These are phyloP conservation scores for Diaporthe eres DNA, from an alignment of 2,329 filamentous ascomycete species.

Conservation along the genomic window DNA sequence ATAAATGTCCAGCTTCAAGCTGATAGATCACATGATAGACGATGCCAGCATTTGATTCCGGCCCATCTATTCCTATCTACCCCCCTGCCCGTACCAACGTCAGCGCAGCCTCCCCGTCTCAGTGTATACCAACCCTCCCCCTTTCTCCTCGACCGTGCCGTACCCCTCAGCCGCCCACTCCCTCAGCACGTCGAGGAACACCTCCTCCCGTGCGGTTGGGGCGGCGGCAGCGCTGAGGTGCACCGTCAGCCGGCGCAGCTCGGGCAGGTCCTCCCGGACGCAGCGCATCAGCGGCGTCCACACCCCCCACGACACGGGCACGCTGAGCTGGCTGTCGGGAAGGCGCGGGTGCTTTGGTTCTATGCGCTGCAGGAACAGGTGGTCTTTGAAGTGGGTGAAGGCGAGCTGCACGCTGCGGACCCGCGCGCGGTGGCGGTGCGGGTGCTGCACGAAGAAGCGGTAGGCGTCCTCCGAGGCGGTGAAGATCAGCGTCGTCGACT, in stretches of 20 bases:
- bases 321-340: background rate
- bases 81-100: background rate
- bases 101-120: constrained; percentile 18
- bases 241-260: constrained; percentile 27
- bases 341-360: constrained; percentile 37
- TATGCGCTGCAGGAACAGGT: constrained; percentile 44
- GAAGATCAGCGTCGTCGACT: constrained; percentile 46
- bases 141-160: constrained; percentile 34
- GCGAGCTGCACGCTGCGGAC: constrained; percentile 44
- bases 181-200: constrained; percentile 29
- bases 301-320: constrained; percentile 38
- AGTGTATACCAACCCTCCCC: constrained; percentile 30
- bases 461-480: constrained; percentile 47
- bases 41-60: background rate
- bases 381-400: constrained; percentile 46
- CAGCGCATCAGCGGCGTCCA: constrained; percentile 39
- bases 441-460: constrained; percentile 45
- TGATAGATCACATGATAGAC: background rate
- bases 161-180: constrained; percentile 32
- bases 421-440: constrained; percentile 39
- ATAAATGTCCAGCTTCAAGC: background rate
- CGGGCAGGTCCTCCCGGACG: constrained; percentile 37
- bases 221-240: constrained; percentile 16
- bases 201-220: constrained; percentile 8
- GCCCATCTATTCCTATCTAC: background rate